These are phyloP conservation scores for Ophiostoma sp. DNA, from an alignment of 2,329 filamentous ascomycete species.

Conservation along the genomic window DNA sequence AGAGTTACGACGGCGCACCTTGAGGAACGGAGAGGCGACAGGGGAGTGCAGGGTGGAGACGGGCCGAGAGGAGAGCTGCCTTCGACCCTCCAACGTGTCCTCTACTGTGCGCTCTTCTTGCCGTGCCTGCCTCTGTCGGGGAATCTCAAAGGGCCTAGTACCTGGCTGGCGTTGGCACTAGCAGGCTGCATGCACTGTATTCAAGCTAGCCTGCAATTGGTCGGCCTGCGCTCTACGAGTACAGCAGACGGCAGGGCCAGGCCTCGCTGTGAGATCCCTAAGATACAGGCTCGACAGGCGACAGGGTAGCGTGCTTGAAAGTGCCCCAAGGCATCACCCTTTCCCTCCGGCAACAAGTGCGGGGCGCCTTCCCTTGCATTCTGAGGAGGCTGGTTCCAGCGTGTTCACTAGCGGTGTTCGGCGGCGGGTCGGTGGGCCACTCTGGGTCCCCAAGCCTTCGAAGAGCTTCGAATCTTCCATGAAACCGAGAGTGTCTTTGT, in stretches of 20 bases:
- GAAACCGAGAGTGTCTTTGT: neutral
- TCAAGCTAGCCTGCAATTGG: neutral
- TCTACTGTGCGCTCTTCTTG: slow-evolving; percentile 23
- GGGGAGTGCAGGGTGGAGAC: slow-evolving; percentile 12
- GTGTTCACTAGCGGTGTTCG: slow-evolving; percentile 11
- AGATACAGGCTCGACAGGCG: too few relatives aligned
- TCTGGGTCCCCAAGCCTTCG: neutral
- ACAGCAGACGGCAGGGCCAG: neutral
- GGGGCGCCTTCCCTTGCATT: slow-evolving; percentile 20
- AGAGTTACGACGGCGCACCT: neutral
- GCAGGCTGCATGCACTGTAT: slow-evolving; percentile 18
- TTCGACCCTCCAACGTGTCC: slow-evolving; percentile 27
- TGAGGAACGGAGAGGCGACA: neutral
- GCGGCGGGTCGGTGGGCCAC: slow-evolving; percentile 10
- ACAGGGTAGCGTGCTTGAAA: slow-evolving; percentile 13
- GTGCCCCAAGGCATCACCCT: neutral
- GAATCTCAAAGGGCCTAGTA: neutral
- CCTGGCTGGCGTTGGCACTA: slow-evolving; percentile 12
- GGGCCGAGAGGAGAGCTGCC: neutral
- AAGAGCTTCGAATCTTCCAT: slow-evolving; percentile 28
- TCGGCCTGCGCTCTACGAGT: neutral
- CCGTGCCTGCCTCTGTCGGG: too few relatives aligned
- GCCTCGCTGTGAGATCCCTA: too few relatives aligned
- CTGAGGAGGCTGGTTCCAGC: slow-evolving; percentile 18
- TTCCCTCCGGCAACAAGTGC: slow-evolving; percentile 17